Percentiles rank a stretch among this genome's conserved stretches.
These are phyloP conservation scores for Microbotryum silenes-acaulis DNA, from an alignment of 1,284 basidiomycete genomes.

Conservation along the genomic window DNA sequence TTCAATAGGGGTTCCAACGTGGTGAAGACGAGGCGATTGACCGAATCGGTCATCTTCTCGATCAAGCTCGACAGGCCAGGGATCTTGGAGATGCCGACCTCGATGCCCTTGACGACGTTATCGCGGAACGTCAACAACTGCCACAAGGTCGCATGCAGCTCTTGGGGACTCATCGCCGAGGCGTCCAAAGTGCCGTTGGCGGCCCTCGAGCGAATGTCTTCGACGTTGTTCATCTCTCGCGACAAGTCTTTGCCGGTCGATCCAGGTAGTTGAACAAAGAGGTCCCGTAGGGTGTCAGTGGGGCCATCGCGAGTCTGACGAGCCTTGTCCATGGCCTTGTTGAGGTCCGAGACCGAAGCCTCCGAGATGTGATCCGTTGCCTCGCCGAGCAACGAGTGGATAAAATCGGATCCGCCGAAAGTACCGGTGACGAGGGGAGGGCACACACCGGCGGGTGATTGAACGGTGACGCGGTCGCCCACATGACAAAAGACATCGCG, in stretches of 20 bases:
- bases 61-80: slow-evolving; percentile 55
- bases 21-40: slow-evolving; percentile 40
- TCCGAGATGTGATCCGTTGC: slow-evolving; percentile 44
- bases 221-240: slow-evolving; percentile 67
- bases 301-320: slow-evolving; percentile 1
- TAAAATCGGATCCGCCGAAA: slow-evolving; percentile 80
- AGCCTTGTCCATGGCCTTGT: slow-evolving; percentile 61
- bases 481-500: slow-evolving; percentile 79
- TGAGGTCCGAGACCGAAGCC: slow-evolving; percentile 82
- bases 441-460: slow-evolving; percentile 68
- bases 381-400: slow-evolving; percentile 40
- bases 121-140: slow-evolving; percentile 80
- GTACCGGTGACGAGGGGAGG: slow-evolving; percentile 81
- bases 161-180: slow-evolving; percentile 77
- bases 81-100: slow-evolving; percentile 69
- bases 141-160: slow-evolving; percentile 75
- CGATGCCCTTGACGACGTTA: slow-evolving; percentile 69
- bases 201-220: slow-evolving; percentile 57
- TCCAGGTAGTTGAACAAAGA: slow-evolving; percentile 44
- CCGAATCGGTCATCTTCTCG: slow-evolving; percentile 69
- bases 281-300: slow-evolving; percentile 31
- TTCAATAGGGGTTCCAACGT: slow-evolving; percentile 39
- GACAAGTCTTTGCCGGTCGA: slow-evolving; percentile 51
- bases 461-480: slow-evolving; percentile 68
- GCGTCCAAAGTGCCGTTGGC: slow-evolving; percentile 49